Evolutionary conservation across 257 asterid genomes (phyloP), one percentile per base, ranked within the genome.

Genomic region (Gynochthodes officinalis): DNA sequence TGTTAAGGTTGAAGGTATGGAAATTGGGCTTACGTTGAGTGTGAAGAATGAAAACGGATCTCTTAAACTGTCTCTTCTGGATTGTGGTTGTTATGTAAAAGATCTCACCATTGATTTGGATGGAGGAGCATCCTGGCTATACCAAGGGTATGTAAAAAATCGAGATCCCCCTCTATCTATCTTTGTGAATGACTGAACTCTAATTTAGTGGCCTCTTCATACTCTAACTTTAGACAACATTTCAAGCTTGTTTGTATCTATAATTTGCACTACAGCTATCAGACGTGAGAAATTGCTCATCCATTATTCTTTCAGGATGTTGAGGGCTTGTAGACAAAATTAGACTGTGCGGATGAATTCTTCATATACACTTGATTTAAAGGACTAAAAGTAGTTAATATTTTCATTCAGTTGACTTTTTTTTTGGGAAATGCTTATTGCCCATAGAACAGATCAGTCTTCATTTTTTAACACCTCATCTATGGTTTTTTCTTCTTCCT

Each of bases 61-160:
- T 63, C 86, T 92, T 67, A 68, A 80, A 84, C 82, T 95, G 70
- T 81, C 92, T 71, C 85, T 89, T 72, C 76, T 85, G 86, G 97
- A 92, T 12, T 87, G 89, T 80, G 98, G 94, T 59, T 89, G 99
- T 77, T 81, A 88, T 67, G 97, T 95, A 77, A 78, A 79, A 37
- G 83, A 74, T 78, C 81, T 95, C 66, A 82, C 88, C 65, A 90
- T 95, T 82, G 75, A 85, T 73, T 81, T 95, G 91, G 77, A 86
- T 50, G 99, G 99, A 40, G 98, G 99, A 84, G 98, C 98, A 28
- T 92, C 99, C 1, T 95, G 99, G 99, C 86, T 95, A 75, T 95
- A 95, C 80, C 97, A 95, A 87, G 92, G 99, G 99, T 95, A 89
- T 67, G 48, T 25, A 62, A 35, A 21, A 64, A 71, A 46, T 59